These are phyloP conservation scores for Cryphonectria parasitica DNA, from an alignment of 2,329 filamentous ascomycete genomes.

Conservation along the genomic window DNA sequence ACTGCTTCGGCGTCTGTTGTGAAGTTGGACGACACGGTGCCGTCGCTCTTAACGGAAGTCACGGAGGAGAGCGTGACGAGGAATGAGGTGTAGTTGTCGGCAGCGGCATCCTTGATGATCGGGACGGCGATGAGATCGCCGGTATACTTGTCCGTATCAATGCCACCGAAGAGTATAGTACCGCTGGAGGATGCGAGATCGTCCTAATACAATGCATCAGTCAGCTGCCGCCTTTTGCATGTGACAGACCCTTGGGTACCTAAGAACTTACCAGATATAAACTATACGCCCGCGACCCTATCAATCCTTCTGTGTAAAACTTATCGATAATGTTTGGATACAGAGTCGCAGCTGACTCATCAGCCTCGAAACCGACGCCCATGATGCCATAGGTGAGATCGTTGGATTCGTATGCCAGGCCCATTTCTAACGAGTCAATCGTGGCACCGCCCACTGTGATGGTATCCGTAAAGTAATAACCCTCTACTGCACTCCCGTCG, in stretches of 20 bases:
- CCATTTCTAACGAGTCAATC: conserved; percentile 58
- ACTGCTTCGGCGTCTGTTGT: conserved; percentile 41
- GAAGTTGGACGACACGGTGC: conserved; percentile 37
- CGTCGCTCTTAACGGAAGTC: conserved; percentile 45
- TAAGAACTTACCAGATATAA: conserved; percentile 55
- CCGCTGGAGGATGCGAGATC: conserved; percentile 60
- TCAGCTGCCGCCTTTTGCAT: background rate
- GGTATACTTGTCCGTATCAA: conserved; percentile 69
- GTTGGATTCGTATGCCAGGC: conserved; percentile 52
- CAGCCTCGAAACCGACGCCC: conserved; percentile 60
- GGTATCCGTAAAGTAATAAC: conserved; percentile 62
- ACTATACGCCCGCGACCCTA: conserved; percentile 68
- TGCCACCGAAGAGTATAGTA: conserved; percentile 70
- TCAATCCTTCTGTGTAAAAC: conserved; percentile 64
- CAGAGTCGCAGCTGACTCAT: conserved; percentile 46
- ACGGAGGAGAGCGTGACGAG: conserved; percentile 44
- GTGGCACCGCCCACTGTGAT: conserved; percentile 55
- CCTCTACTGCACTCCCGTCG: conserved; percentile 56
- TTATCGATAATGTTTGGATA: conserved; percentile 67
- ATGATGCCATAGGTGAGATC: conserved; percentile 59
- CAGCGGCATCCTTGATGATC: conserved; percentile 52
- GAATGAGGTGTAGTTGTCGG: conserved; percentile 45
- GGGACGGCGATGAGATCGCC: conserved; percentile 60
- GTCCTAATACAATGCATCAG: conserved; percentile 34
- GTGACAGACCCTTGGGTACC: background rate